phyloP scores from a whole-genome alignment of 805 yeast species.

The Blastobotrys terrestris region DNA sequence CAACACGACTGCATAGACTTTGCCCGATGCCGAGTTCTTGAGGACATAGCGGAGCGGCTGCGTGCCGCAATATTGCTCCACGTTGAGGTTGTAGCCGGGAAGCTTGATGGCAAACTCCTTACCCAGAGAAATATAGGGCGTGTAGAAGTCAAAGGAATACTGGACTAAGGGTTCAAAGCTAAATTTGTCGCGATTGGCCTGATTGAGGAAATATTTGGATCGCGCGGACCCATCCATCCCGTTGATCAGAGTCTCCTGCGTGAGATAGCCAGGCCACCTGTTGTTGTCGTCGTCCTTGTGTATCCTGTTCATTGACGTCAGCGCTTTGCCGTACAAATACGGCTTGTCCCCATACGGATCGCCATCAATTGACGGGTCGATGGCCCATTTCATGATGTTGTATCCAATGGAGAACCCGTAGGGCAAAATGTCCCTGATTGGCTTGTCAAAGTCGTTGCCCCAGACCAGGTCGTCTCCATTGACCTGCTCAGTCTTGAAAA shows the following conservation, averaged over 20 bases:
- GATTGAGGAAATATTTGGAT: slow-evolving; percentile 35
- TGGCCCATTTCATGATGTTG: slow-evolving; percentile 48
- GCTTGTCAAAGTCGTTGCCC: slow-evolving; percentile 63
- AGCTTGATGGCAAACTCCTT: slow-evolving; percentile 46
- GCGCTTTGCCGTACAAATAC: slow-evolving; percentile 54
- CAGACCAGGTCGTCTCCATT: slow-evolving; percentile 50
- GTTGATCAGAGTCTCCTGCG: background rate
- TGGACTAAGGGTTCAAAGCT: slow-evolving; percentile 33
- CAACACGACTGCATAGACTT: slow-evolving; percentile 24
- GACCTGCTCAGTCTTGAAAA: slow-evolving; percentile 36
- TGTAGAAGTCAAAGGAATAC: slow-evolving; percentile 49
- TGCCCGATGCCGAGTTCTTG: slow-evolving; percentile 21
- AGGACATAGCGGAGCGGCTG: slow-evolving; percentile 34
- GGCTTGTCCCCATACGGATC: slow-evolving; percentile 58
- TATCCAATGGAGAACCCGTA: slow-evolving; percentile 49
- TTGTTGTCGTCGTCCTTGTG: slow-evolving; percentile 22
- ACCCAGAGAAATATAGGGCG: slow-evolving; percentile 46
- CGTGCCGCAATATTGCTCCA: slow-evolving; percentile 32
- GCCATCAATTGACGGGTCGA: slow-evolving; percentile 61
- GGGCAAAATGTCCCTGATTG: slow-evolving; percentile 54
- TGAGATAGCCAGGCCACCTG: background rate
- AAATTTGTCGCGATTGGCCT: slow-evolving; percentile 36
- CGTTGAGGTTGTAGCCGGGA: slow-evolving; percentile 41
- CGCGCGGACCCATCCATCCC: slow-evolving; percentile 1
- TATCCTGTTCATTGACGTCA: slow-evolving; percentile 50